Conservation (phyloP, 2,329 filamentous ascomycete genomes). For the Gyromitra esculenta region DNA sequence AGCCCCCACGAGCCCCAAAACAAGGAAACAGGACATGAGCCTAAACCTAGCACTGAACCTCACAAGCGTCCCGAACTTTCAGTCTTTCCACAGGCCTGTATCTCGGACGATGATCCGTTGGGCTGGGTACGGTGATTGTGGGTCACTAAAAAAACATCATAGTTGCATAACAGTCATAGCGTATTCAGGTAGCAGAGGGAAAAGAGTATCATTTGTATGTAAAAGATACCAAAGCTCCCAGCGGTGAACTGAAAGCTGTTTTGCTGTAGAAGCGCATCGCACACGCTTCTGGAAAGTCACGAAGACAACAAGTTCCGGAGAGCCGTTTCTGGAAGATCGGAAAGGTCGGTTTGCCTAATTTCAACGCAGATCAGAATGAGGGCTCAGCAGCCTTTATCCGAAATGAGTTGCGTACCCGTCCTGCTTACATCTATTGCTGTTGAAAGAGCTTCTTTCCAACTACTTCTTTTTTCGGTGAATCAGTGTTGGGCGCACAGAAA, state of each 20-base stretch:
- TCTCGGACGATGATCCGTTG: conserved; percentile 51
- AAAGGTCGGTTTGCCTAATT: conserved; percentile 54
- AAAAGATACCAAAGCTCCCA: conserved; percentile 42
- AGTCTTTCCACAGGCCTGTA: conserved; percentile 52
- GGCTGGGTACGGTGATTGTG: conserved; percentile 44
- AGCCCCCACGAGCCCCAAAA: conserved; percentile 50
- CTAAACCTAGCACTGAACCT: conserved; percentile 41
- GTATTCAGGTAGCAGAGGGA: conserved; percentile 26
- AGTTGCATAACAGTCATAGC: conserved; percentile 55
- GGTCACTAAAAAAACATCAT: conserved; percentile 51
- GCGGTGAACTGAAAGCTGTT: conserved; percentile 34
- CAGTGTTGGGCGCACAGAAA: conserved; percentile 47
- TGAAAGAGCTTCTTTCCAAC: conserved; percentile 32
- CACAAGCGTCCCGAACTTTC: conserved; percentile 49
- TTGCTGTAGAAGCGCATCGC: conserved; percentile 29
- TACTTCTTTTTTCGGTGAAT: conserved; percentile 48
- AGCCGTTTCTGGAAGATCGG: conserved; percentile 52
- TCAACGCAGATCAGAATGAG: conserved; percentile 50
- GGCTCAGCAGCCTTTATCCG: conserved; percentile 53
- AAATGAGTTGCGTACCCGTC: conserved; percentile 51
- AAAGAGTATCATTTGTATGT: conserved; percentile 38
- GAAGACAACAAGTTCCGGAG: conserved; percentile 42
- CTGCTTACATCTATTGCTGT: conserved; percentile 19
- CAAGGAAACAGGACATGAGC: conserved; percentile 40
- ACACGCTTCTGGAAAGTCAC: conserved; percentile 44